Conservation (phyloP, 371 early-diverging fungal genomes). For the Umbelopsis sp. region DNA sequence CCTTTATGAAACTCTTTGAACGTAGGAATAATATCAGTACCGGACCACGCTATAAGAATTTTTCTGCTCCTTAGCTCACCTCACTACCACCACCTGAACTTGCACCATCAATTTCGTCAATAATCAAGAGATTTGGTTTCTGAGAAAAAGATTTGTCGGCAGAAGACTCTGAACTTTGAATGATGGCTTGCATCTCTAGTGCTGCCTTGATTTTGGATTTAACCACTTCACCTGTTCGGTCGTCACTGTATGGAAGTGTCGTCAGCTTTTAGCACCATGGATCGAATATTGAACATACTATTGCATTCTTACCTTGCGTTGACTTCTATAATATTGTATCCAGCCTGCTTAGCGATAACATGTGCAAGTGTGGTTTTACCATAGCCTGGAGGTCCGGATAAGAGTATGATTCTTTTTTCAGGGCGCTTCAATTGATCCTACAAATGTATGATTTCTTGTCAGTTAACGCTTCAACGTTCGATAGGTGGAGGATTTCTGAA, state of each 20-base stretch:
- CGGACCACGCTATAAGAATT: slow-evolving; percentile 1
- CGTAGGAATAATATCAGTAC: neutral
- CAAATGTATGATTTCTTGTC: slow-evolving; percentile 19
- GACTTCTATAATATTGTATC: slow-evolving; percentile 93
- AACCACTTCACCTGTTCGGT: slow-evolving; percentile 83
- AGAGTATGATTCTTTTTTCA: slow-evolving; percentile 79
- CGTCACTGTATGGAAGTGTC: slow-evolving; percentile 73
- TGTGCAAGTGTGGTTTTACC: slow-evolving; percentile 99
- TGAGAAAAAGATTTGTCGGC: slow-evolving; percentile 22
- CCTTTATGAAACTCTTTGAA: slow-evolving; percentile 78
- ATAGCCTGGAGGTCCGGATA: slow-evolving; percentile 97
- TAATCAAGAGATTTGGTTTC: slow-evolving; percentile 85
- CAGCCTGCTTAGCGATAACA: slow-evolving; percentile 90
- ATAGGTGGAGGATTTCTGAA: too few species aligned
- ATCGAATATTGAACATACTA: neutral
- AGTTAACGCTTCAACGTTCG: neutral
- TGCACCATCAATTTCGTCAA: slow-evolving; percentile 98
- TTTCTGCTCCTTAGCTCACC: slow-evolving; percentile 21
- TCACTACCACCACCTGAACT: slow-evolving; percentile 70
- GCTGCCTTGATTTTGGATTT: slow-evolving; percentile 76
- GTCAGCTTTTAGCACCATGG: neutral
- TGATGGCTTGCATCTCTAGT: slow-evolving; percentile 76
- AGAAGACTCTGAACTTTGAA: slow-evolving; percentile 26
- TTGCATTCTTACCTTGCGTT: slow-evolving; percentile 86
- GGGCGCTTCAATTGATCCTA: slow-evolving; percentile 66